Evolutionary conservation across 805 yeast genomes (phyloP).

Genomic region (Candida insectorum): DNA sequence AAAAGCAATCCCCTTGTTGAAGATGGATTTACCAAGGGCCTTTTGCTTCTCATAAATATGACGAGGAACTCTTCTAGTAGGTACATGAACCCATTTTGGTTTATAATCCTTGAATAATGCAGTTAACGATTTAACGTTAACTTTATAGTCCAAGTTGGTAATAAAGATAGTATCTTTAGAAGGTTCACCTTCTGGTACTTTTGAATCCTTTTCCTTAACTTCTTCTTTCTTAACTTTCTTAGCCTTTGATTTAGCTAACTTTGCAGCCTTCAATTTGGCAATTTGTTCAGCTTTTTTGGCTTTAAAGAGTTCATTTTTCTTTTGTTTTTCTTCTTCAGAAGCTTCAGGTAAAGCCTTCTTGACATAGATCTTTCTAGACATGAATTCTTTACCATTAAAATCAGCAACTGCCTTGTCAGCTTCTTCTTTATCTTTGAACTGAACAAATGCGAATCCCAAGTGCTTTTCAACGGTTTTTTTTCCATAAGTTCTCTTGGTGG

Average conservation of each 20-base stretch:
- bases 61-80: conserved; percentile 46
- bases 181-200: conserved; percentile 46
- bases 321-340: conserved; percentile 41
- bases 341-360: conserved; percentile 54
- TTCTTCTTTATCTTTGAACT: conserved; percentile 42
- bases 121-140: conserved; percentile 43
- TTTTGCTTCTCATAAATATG: conserved; percentile 41
- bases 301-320: conserved; percentile 30
- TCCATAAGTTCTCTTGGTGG: conserved; percentile 33
- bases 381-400: conserved; percentile 41
- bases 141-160: conserved; percentile 54
- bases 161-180: conserved; percentile 60
- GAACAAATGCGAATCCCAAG: conserved; percentile 61
- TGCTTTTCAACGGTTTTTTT: conserved; percentile 39
- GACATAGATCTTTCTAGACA: conserved; percentile 46
- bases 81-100: conserved; percentile 60
- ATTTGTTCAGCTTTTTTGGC: conserved; percentile 16
- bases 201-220: conserved; percentile 6
- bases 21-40: conserved; percentile 42
- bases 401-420: conserved; percentile 44
- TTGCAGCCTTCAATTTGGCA: conserved; percentile 5
- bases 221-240: not conserved
- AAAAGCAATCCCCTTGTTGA: conserved; percentile 65
- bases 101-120: conserved; percentile 45
- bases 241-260: conserved; percentile 7